Evolutionary conservation across 2,329 filamentous ascomycete genomes (phyloP), one percentile per base, ranked within the genome.

Genomic region (Xylariomycetidae sp.): DNA sequence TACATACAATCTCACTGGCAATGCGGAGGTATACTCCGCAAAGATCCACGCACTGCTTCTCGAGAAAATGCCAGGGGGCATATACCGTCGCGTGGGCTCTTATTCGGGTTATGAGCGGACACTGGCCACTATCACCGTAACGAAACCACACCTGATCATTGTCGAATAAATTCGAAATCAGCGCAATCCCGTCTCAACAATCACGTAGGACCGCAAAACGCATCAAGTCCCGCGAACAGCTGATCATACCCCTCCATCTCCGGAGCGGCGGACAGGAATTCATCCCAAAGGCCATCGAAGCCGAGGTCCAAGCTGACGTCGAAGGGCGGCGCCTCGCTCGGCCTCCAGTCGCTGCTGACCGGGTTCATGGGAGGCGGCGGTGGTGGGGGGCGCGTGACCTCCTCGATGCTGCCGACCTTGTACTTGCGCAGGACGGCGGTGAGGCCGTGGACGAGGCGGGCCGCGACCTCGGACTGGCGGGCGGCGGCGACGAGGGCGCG

Each of bases 161-260:
- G n/a, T n/a, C n/a, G n/a, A n/a, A n/a, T n/a, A n/a, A n/a, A n/a
- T n/a, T n/a, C n/a, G n/a, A n/a, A n/a, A n/a, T n/a, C n/a, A n/a
- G n/a, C n/a, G n/a, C n/a, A n/a, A n/a, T n/a, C n/a, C n/a, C n/a
- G n/a, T n/a, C n/a, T n/a, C n/a, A n/a, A n/a, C n/a, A n/a, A n/a
- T n/a, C n/a, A n/a, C n/a, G n/a, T n/a, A n/a, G 37, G 40, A 6
- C 43, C 48, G 12, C 37, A 48, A 14, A 43, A 51, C 1, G 38
- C 32, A 23, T 51, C 49, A n/a, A 51, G 33, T 6, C 39, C 45
- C 2, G 48, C 39, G 12, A 52, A 48, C 1, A 52, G 25, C 19
- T 51, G 41, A 16, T 50, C 47, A 34, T 46, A 48, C 14, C 39
- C 42, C 22, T 44, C 46, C 13, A 38, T 31, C 15, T 37, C 34